Conservation (phyloP, 352 stramenopile genomes). For the Phytopythium boreale region DNA sequence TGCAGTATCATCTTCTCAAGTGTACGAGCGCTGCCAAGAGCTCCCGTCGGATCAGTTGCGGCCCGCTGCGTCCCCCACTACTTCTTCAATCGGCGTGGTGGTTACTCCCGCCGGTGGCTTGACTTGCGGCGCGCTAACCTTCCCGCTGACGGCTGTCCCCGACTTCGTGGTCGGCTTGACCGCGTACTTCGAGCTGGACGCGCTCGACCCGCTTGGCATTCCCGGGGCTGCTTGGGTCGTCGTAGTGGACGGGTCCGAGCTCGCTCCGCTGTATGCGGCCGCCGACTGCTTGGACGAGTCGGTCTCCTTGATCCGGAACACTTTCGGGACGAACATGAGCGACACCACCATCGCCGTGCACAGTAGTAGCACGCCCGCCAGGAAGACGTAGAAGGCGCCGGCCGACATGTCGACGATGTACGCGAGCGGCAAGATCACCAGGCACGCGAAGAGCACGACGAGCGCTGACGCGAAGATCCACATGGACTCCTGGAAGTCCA, state of each 20-base stretch:
- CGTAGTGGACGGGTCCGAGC: not conserved
- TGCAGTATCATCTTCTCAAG: not conserved
- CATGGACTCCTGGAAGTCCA: conserved; percentile 63
- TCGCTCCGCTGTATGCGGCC: not conserved
- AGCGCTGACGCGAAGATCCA: conserved; percentile 55
- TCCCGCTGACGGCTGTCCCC: not conserved
- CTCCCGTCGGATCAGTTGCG: not conserved
- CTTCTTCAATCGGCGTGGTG: not conserved
- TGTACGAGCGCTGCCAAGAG: not conserved
- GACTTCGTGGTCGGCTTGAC: not conserved
- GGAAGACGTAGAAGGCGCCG: conserved; percentile 33
- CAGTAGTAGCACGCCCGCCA: conserved; percentile 22
- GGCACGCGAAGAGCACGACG: conserved; percentile 42
- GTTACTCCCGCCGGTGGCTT: not conserved
- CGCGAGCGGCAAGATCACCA: conserved; percentile 48
- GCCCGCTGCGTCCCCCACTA: not conserved
- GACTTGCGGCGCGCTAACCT: not conserved
- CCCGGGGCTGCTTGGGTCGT: not conserved
- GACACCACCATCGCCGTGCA: conserved; percentile 35
- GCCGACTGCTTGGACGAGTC: conserved; percentile 4
- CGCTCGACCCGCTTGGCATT: not conserved
- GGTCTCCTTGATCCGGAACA: conserved; percentile 25
- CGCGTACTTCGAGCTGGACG: not conserved
- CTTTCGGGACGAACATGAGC: conserved; percentile 43
- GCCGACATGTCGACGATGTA: conserved; percentile 45